A percentile compares a stretch with the other conserved stretches of the same genome.
These are phyloP conservation scores for Fusarium redolens DNA, from an alignment of 2,329 filamentous ascomycete species.

Conservation along the genomic window DNA sequence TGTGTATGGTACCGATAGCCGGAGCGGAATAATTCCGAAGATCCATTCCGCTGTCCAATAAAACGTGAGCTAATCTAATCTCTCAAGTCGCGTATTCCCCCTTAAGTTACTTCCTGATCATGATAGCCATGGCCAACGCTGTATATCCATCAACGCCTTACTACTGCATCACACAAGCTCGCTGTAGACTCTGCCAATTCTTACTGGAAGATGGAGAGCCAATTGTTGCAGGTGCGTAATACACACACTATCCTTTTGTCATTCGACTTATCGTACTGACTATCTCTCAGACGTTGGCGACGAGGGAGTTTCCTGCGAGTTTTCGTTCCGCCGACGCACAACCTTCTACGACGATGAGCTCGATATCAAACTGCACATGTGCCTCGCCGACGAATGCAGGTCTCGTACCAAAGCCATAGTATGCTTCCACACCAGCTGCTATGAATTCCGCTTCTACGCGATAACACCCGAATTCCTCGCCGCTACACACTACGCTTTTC, in stretches of 20 bases:
- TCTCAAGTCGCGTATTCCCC: neutral
- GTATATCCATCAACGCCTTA: neutral
- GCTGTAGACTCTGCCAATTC: constrained; percentile 21
- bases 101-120: neutral
- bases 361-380: constrained; percentile 9
- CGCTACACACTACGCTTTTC: constrained; percentile 17
- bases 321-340: neutral
- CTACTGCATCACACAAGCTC: constrained; percentile 22
- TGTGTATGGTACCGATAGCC: too few relatives aligned
- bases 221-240: constrained; percentile 5
- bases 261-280: neutral
- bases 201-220: neutral
- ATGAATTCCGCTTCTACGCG: constrained; percentile 11
- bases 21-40: neutral
- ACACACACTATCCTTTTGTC: neutral
- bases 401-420: constrained; percentile 6
- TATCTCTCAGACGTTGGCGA: constrained; percentile 2
- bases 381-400: neutral
- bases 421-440: constrained; percentile 14
- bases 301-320: constrained; percentile 8
- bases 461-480: constrained; percentile 18
- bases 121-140: neutral
- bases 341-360: constrained; percentile 13
- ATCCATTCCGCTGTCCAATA: neutral
- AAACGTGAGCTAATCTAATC: neutral